Conservation (phyloP, 169 alveolate species). For the Eimeria acervulina region DNA sequence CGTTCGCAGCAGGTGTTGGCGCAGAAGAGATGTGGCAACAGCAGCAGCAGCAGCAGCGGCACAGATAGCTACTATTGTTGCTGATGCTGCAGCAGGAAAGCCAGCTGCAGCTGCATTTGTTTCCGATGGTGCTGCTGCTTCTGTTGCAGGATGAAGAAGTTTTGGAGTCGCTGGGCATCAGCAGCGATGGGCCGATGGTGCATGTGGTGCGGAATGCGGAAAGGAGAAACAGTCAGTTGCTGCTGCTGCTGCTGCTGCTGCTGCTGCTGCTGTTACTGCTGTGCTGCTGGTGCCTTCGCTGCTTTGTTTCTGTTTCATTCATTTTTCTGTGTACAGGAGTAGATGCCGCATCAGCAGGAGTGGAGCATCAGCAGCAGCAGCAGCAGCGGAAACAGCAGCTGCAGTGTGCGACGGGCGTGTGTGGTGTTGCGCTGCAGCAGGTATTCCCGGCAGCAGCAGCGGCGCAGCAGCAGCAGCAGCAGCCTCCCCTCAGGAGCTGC, state of each 20-base stretch:
- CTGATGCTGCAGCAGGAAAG: not conserved
- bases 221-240: not conserved
- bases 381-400: not conserved
- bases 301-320: no score
- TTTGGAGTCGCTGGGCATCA: not conserved
- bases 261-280: not conserved
- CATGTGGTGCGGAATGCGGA: slow-evolving; percentile 17
- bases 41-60: not conserved
- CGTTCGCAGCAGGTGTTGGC: no score
- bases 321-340: no score
- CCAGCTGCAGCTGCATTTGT: not conserved
- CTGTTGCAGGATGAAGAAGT: slow-evolving; percentile 16
- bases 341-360: not conserved
- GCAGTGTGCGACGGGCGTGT: not conserved
- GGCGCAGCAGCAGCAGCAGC: no score
- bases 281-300: not conserved
- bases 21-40: not conserved
- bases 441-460: not conserved
- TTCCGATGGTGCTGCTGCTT: not conserved
- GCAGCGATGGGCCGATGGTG: slow-evolving; percentile 9
- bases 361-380: slow-evolving; percentile 20
- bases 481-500: not conserved
- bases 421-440: not conserved
- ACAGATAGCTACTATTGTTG: not conserved
- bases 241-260: not conserved